A percentile compares a stretch with the other conserved stretches of the same genome.
phyloP scores from a whole-genome alignment of 768 basidiomycete genomes.

The Serendipita sp. region DNA sequence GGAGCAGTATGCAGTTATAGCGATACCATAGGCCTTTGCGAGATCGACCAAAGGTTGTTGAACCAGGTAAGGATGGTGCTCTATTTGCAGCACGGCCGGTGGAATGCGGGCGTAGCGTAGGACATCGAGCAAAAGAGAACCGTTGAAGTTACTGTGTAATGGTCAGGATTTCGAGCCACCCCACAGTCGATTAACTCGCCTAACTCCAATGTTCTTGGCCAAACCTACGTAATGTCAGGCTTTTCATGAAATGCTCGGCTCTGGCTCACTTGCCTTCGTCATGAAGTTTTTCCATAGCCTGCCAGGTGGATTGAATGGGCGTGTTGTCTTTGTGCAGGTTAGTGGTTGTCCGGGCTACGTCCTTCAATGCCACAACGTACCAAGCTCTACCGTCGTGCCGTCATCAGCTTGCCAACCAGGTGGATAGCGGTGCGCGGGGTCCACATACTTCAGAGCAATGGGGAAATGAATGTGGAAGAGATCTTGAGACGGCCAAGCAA shows the following conservation, averaged over 20 bases:
- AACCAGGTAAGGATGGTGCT: conserved; percentile 40
- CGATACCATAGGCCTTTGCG: conserved; percentile 29
- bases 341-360: neutral
- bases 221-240: conserved; percentile 19
- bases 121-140: conserved; percentile 56
- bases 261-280: conserved; percentile 27
- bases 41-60: conserved; percentile 33
- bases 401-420: conserved; percentile 71
- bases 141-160: conserved; percentile 49
- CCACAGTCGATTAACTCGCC: conserved; percentile 22
- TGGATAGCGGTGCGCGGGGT: conserved; percentile 59
- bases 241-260: too few relatives aligned
- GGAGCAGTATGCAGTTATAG: conserved; percentile 41
- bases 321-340: conserved; percentile 31
- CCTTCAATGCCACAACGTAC: conserved; percentile 23
- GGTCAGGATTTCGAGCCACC: neutral
- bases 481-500: neutral
- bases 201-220: conserved; percentile 65
- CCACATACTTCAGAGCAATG: conserved; percentile 63
- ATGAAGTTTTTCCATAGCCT: conserved; percentile 62
- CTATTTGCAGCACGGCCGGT: conserved; percentile 44
- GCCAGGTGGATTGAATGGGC: conserved; percentile 71
- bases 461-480: conserved; percentile 56
- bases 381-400: conserved; percentile 35
- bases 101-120: conserved; percentile 57